phyloP scores from a whole-genome alignment of 75 land plant species.

The Ceratopteris richardii region DNA sequence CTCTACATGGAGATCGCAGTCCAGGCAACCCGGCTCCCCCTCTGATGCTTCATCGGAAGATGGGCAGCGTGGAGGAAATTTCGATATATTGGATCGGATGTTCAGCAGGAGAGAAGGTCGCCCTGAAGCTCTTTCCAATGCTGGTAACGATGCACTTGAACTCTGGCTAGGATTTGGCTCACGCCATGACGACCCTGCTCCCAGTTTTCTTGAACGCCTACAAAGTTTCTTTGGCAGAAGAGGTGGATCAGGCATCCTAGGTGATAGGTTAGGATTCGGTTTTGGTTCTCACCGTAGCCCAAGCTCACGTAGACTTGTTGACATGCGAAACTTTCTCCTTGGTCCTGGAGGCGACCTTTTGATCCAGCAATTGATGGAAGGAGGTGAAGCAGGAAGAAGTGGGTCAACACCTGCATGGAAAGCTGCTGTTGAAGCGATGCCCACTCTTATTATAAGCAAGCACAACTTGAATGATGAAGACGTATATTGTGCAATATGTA shows the following conservation, averaged over 20 bases:
- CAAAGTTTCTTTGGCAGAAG: slow-evolving; percentile 33
- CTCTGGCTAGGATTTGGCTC: slow-evolving; percentile 11
- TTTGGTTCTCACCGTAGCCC: slow-evolving; percentile 7
- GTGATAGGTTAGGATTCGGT: slow-evolving; percentile 8
- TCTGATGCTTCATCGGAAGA: slow-evolving; percentile 4
- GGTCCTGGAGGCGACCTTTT: slow-evolving; percentile 50
- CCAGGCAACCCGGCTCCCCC: slow-evolving; percentile 1
- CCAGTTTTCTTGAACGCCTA: slow-evolving; percentile 25
- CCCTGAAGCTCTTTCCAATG: too few relatives aligned
- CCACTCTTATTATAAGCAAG: slow-evolving; percentile 37
- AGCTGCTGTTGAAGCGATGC: slow-evolving; percentile 48
- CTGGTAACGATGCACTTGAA: background rate
- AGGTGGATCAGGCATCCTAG: slow-evolving; percentile 20
- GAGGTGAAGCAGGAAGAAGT: slow-evolving; percentile 15
- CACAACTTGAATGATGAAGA: slow-evolving; percentile 10
- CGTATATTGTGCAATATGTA: slow-evolving; percentile 35
- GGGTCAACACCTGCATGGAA: slow-evolving; percentile 60
- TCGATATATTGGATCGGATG: too few relatives aligned
- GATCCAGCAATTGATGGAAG: slow-evolving; percentile 60
- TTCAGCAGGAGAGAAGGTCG: background rate
- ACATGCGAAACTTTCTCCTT: slow-evolving; percentile 44
- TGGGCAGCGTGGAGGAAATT: background rate
- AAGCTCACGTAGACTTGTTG: background rate
- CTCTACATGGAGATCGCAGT: background rate
- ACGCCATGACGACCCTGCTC: slow-evolving; percentile 1